These are phyloP conservation scores for Chara braunii DNA, from an alignment of 139 green algal species.

Conservation along the genomic window DNA sequence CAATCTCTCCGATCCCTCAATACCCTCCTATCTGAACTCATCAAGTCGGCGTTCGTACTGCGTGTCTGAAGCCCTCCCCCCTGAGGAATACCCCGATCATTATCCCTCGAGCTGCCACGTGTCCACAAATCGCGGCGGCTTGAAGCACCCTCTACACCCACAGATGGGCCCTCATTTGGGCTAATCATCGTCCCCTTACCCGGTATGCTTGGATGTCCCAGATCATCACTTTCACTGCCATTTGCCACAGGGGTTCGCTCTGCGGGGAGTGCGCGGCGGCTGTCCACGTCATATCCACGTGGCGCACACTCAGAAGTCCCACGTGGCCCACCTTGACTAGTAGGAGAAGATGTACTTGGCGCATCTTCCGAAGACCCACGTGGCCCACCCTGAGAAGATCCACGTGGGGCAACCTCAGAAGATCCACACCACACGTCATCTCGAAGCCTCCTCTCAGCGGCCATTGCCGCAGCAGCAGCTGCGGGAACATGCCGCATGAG, in stretches of 20 bases:
- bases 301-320: neutral
- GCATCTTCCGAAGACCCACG: neutral
- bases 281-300: neutral
- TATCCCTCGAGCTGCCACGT: neutral
- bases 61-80: neutral
- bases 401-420: neutral
- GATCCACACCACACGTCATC: conserved; percentile 51
- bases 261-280: neutral
- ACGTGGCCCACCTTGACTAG: neutral
- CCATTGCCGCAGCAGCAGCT: conserved; percentile 50
- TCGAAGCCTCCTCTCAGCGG: conserved; percentile 46
- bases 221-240: too few species aligned
- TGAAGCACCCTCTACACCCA: neutral
- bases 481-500: conserved; percentile 38
- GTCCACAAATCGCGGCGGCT: neutral
- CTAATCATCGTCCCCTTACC: neutral
- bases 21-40: neutral
- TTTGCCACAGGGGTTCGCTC: conserved; percentile 4
- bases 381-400: neutral
- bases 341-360: neutral
- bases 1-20: neutral
- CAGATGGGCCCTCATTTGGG: neutral
- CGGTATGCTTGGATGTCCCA: too few species aligned
- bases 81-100: neutral
- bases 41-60: neutral